Evolutionary conservation across 208 protist species (phyloP).

Genomic region (Trypanosoma cruzi): DNA sequence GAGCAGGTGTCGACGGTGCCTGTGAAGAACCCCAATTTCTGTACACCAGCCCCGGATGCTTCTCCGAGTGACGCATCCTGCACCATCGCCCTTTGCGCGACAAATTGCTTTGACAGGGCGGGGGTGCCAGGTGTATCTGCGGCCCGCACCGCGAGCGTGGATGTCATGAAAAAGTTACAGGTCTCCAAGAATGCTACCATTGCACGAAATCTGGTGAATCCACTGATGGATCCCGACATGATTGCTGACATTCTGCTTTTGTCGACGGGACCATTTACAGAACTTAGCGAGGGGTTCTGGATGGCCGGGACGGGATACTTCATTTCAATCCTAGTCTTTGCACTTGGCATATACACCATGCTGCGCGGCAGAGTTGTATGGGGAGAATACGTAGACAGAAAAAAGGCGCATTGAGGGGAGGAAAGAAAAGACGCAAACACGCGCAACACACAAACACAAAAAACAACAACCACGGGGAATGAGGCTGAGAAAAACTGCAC

Average conservation of each 20-base stretch:
- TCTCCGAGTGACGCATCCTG: background rate
- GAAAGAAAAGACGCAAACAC: conserved; percentile 1
- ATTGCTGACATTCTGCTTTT: conserved; percentile 11
- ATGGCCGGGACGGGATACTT: conserved; percentile 77
- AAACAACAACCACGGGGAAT: background rate
- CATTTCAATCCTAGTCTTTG: conserved; percentile 60
- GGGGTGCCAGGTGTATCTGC: background rate
- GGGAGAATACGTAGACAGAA: conserved; percentile 22
- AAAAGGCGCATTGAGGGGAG: background rate
- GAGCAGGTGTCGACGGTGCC: background rate
- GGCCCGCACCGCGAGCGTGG: background rate
- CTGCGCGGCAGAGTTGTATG: conserved; percentile 57
- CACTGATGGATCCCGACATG: conserved; percentile 10
- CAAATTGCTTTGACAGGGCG: background rate
- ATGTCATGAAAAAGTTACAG: conserved; percentile 4
- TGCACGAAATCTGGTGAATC: conserved; percentile 5
- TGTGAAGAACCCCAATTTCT: conserved; percentile 11
- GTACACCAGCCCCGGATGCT: background rate
- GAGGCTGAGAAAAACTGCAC: background rate
- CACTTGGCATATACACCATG: conserved; percentile 61
- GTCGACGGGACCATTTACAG: background rate
- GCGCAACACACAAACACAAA: background rate
- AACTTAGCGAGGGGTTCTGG: conserved; percentile 18
- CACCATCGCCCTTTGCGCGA: conserved; percentile 13
- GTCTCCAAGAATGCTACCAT: background rate